Conservation (phyloP, 257 asterid species). For the Fraxinus excelsior region DNA sequence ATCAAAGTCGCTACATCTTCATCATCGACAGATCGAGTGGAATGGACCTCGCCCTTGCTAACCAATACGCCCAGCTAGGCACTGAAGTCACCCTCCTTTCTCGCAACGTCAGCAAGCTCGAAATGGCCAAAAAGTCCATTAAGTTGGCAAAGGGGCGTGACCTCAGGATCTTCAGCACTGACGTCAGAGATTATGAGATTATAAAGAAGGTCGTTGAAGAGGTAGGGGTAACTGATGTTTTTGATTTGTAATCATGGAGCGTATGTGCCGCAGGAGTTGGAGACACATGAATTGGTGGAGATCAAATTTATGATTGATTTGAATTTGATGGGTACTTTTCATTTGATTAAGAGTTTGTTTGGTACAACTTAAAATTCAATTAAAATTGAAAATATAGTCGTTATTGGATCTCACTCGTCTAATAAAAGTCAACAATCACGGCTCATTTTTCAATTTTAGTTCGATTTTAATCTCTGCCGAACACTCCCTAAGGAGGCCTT, state of each 20-base stretch:
- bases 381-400: no score
- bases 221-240: constrained; percentile 79
- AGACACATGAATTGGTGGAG: constrained; percentile 69
- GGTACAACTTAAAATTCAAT: no score
- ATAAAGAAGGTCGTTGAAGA: constrained; percentile 60
- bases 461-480: no score
- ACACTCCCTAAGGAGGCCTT: constrained; percentile 94
- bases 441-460: no score
- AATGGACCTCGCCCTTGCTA: constrained; percentile 89
- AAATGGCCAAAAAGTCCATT: constrained; percentile 71
- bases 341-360: no score
- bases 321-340: constrained; percentile 76
- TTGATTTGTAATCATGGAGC: constrained; percentile 91
- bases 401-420: no score
- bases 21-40: constrained; percentile 99
- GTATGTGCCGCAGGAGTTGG: constrained; percentile 74
- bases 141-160: constrained; percentile 83
- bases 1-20: constrained; percentile 87
- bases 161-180: constrained; percentile 67
- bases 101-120: constrained; percentile 61
- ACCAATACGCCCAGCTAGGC: constrained; percentile 62
- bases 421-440: no score
- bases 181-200: constrained; percentile 77
- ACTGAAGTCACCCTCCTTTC: constrained; percentile 82
- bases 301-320: constrained; percentile 85